phyloP scores from a whole-genome alignment of 345 rosid genomes.

The Lepidium aucheri region DNA sequence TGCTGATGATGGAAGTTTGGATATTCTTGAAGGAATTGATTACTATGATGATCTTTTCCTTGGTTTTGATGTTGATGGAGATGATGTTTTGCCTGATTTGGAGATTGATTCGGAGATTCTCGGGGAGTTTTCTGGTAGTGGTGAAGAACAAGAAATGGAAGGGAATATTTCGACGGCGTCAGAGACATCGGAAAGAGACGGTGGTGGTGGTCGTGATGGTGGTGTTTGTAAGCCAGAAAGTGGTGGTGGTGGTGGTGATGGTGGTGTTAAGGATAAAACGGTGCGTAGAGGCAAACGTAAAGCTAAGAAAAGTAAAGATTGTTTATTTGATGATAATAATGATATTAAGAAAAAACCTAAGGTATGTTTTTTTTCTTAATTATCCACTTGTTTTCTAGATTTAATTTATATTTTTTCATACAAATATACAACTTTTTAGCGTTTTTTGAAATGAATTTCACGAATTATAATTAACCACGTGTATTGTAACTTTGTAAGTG shows the following conservation, averaged over 20 bases:
- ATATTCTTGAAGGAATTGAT: constrained; percentile 48
- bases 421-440: too few relatives aligned
- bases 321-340: constrained; percentile 34
- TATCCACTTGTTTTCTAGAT: background rate
- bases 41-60: constrained; percentile 72
- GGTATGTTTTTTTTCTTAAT: background rate
- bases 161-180: constrained; percentile 35
- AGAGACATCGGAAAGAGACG: constrained; percentile 21
- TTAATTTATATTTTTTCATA: too few relatives aligned
- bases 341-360: constrained; percentile 27
- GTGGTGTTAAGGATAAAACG: constrained; percentile 24
- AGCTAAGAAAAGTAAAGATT: constrained; percentile 44
- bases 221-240: constrained; percentile 28
- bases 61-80: constrained; percentile 50
- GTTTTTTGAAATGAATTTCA: too few relatives aligned
- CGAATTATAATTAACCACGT: too few relatives aligned
- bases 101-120: constrained; percentile 65
- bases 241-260: constrained; percentile 46
- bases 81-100: constrained; percentile 56
- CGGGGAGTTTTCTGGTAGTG: constrained; percentile 49
- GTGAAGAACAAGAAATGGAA: constrained; percentile 49
- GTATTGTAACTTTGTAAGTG: too few relatives aligned
- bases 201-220: background rate
- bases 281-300: constrained; percentile 28
- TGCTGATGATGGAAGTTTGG: constrained; percentile 17